Conservation (phyloP, 2,329 filamentous ascomycete species). For the Neoascochyta sp. region DNA sequence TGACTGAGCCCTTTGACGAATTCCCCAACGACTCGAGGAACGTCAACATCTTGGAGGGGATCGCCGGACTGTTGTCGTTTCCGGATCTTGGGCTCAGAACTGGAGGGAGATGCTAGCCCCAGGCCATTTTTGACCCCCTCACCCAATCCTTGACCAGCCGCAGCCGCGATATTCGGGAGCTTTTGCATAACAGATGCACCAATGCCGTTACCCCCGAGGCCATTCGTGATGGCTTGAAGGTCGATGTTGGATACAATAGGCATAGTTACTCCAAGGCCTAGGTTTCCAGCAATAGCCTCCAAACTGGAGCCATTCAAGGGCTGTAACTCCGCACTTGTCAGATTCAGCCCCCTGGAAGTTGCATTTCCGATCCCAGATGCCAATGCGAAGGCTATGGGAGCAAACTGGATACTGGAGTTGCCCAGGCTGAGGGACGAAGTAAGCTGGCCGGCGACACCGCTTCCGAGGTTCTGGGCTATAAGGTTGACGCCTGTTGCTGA, state of each 20-base stretch:
- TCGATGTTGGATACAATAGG: constrained; percentile 24
- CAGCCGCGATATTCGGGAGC: constrained; percentile 23
- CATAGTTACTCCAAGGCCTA: constrained; percentile 23
- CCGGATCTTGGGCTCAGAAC: neutral
- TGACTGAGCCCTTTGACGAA: constrained; percentile 26
- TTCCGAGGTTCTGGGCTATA: constrained; percentile 25
- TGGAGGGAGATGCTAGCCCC: constrained; percentile 9
- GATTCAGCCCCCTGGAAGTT: constrained; percentile 21
- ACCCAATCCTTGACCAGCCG: constrained; percentile 27
- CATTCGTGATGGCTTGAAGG: constrained; percentile 15
- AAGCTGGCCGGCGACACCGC: constrained; percentile 20
- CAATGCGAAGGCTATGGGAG: constrained; percentile 21
- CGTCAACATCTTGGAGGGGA: constrained; percentile 8
- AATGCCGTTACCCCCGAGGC: constrained; percentile 4
- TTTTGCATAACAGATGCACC: constrained; percentile 11
- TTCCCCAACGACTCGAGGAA: constrained; percentile 15
- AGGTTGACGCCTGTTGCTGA: constrained; percentile 23
- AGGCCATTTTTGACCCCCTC: constrained; percentile 24
- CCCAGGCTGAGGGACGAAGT: constrained; percentile 9
- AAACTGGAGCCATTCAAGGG: constrained; percentile 17
- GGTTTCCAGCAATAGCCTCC: constrained; percentile 22
- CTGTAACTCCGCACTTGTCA: constrained; percentile 16
- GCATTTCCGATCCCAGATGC: constrained; percentile 29
- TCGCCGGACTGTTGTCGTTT: constrained; percentile 12
- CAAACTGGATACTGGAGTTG: constrained; percentile 8